Evolutionary conservation across 2,329 filamentous ascomycete species (phyloP).

Genomic region (Sordariomycetes sp.): DNA sequence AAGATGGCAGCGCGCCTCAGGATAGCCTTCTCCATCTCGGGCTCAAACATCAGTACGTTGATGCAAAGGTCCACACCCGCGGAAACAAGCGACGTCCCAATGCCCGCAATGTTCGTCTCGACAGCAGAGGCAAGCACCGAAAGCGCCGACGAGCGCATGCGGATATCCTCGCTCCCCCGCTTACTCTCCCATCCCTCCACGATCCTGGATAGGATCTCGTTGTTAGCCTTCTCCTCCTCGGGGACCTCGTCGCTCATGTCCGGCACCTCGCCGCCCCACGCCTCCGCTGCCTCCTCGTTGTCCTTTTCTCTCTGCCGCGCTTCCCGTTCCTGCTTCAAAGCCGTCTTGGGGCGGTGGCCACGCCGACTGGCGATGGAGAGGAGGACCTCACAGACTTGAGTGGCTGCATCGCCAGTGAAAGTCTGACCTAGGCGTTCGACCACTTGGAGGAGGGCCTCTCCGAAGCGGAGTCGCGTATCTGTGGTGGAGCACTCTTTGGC

Average conservation of each 20-base stretch:
- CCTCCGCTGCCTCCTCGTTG: constrained; percentile 32
- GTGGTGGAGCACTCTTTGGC: constrained; percentile 40
- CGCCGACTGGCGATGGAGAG: constrained; percentile 52
- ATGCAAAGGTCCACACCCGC: constrained; percentile 49
- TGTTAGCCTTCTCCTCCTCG: constrained; percentile 27
- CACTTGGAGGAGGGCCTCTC: constrained; percentile 52
- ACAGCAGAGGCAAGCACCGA: constrained; percentile 48
- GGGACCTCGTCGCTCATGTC: constrained; percentile 31
- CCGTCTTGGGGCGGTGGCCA: constrained; percentile 44
- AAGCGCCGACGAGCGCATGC: constrained; percentile 56
- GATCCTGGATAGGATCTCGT: constrained; percentile 42
- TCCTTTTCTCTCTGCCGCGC: constrained; percentile 33
- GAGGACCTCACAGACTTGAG: constrained; percentile 41
- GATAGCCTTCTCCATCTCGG: constrained; percentile 45
- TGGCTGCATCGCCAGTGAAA: constrained; percentile 39
- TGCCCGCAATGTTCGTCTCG: constrained; percentile 44
- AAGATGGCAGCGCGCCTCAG: constrained; percentile 53
- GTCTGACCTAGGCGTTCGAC: constrained; percentile 45
- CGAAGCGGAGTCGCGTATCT: constrained; percentile 54
- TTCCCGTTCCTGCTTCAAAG: constrained; percentile 37
- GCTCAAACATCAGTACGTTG: constrained; percentile 49
- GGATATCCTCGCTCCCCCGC: constrained; percentile 52
- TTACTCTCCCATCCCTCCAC: constrained; percentile 56
- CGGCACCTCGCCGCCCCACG: constrained; percentile 39
- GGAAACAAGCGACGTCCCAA: constrained; percentile 37